Conservation (phyloP, 495 filamentous ascomycete species). For the Penicillium arizonense region DNA sequence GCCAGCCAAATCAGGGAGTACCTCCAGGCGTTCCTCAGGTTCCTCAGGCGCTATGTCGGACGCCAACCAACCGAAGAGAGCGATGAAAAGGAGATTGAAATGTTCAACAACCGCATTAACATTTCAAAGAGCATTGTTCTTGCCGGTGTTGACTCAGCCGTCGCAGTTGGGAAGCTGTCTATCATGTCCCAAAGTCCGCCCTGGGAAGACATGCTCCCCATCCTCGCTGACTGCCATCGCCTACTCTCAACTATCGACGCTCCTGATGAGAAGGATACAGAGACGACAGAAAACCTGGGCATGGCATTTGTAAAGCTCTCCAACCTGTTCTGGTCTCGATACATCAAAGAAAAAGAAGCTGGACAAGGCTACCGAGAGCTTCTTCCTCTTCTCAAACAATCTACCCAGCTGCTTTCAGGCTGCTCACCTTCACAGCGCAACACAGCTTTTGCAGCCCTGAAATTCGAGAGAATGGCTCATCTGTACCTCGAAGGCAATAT, state of each 20-base stretch:
- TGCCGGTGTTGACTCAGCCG: conserved; percentile 39
- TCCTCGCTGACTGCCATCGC: conserved; percentile 37
- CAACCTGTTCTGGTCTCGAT: conserved; percentile 73
- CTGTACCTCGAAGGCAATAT: conserved; percentile 40
- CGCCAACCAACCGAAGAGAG: conserved; percentile 28
- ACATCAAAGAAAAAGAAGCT: conserved; percentile 47
- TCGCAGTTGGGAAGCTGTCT: conserved; percentile 42
- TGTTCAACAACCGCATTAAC: conserved; percentile 30
- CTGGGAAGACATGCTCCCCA: conserved; percentile 41
- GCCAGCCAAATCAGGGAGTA: conserved; percentile 33
- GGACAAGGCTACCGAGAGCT: conserved; percentile 36
- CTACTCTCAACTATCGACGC: conserved; percentile 38
- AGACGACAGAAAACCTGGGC: conserved; percentile 24
- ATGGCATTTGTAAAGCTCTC: conserved; percentile 57
- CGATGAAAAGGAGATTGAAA: conserved; percentile 29
- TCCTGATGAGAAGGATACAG: conserved; percentile 18
- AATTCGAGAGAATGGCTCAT: conserved; percentile 53
- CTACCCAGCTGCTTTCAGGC: conserved; percentile 42
- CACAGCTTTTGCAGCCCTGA: conserved; percentile 50
- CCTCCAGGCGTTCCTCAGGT: conserved; percentile 39
- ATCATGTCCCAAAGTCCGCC: conserved; percentile 36
- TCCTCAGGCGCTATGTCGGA: conserved; percentile 48
- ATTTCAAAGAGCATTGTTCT: conserved; percentile 38
- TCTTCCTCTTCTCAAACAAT: conserved; percentile 46
- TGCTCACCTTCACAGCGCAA: conserved; percentile 40